Percentiles rank a stretch among this genome's conserved stretches.
Evolutionary conservation across 768 basidiomycete species (phyloP).

Genomic region (Auriculariales sp.): DNA sequence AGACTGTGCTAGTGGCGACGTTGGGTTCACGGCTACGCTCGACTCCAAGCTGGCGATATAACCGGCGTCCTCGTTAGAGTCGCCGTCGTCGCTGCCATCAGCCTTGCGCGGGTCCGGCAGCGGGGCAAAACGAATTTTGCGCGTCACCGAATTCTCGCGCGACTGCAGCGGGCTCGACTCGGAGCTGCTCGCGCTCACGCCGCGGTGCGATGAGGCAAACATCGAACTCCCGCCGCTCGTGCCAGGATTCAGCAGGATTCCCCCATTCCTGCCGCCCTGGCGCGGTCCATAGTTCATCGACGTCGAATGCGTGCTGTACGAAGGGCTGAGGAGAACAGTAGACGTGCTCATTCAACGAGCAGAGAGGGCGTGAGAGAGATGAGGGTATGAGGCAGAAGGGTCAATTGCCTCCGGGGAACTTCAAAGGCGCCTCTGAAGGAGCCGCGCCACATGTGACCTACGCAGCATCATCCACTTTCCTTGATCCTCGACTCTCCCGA

Average conservation of each 20-base stretch:
- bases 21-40: not conserved
- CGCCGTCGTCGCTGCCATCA: conserved; percentile 27
- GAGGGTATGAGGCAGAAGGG: too few species aligned
- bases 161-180: conserved; percentile 1
- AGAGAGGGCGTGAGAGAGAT: not conserved
- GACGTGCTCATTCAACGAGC: not conserved
- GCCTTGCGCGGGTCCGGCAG: conserved; percentile 61
- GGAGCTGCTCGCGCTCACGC: conserved; percentile 1
- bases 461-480: too few species aligned
- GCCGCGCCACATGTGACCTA: too few species aligned
- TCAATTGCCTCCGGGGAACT: too few species aligned
- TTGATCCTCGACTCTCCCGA: too few species aligned
- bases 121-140: conserved; percentile 66
- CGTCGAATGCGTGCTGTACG: not conserved
- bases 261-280: not conserved
- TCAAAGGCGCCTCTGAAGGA: too few species aligned
- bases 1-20: not conserved
- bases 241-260: conserved; percentile 6
- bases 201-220: not conserved
- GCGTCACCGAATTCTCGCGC: conserved; percentile 4
- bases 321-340: not conserved
- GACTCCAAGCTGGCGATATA: not conserved
- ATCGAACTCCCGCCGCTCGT: not conserved
- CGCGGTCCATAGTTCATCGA: not conserved
- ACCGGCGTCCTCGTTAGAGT: conserved; percentile 2